Evolutionary conservation across 768 basidiomycete species (phyloP), one percentile per base, ranked within the genome.

Genomic region (Amanita brunnescens): DNA sequence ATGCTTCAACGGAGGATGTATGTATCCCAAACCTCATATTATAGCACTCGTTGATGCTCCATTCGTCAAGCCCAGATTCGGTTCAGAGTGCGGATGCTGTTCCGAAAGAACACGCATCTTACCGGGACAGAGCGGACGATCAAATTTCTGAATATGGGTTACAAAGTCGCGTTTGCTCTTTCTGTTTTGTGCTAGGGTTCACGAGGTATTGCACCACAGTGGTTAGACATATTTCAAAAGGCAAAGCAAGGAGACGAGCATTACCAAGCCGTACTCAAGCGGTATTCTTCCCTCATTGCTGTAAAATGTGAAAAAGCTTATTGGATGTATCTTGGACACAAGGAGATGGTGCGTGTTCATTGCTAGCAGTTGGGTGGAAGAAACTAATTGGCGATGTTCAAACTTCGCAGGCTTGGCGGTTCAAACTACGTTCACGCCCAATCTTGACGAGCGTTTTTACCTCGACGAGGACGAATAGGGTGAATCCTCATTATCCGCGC

Each of bases 391-490:
- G 33, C 30, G 18, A 37, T 38, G 29, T 44, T 47, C 23, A 45
- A 49, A 12, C 53, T n/a, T 13, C 12, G 33, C 54, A 87, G 83
- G 77, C 74, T 48, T 85, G 81, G 71, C 74, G 74, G 52, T 58
- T 71, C 6, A 69, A 70, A 20, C 67, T 86, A 34, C 73, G 69
- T 33, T 76, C 71, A 18, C 77, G 81, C 3, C 83, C 87, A 10
- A 81, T 85, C 30, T 65, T 91, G 53, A 91, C 87, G 6, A 87
- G 90, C 4, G 78, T 79, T 62, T 61, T 91, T n/a, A 80, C 79
- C 9, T 77, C 90, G 0, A 73, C 83, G 0, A 47, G 78, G 6
- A 79, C 67, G 65, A 80, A 91, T 61, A 47, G 78, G 6, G 79
- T 67, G 65, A 80, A 91, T 61, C 72, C 67, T 0, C 88, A 91